Conservation (phyloP, 164 flowering plant genomes). For the Cinnamomum micranthum region DNA sequence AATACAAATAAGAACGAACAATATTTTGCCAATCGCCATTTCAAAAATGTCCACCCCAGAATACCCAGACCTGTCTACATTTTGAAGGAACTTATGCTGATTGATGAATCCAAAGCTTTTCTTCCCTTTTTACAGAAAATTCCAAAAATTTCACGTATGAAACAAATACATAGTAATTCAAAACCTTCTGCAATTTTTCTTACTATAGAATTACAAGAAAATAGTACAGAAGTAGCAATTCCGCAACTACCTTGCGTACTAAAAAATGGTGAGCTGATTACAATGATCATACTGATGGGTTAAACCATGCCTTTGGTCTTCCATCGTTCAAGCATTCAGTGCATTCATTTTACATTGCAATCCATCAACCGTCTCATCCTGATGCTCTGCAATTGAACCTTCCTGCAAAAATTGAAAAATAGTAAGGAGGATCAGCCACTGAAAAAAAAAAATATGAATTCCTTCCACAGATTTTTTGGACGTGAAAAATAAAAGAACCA, state of each 20-base stretch:
- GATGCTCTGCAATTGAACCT: constrained; percentile 6
- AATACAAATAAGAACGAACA: too few species aligned
- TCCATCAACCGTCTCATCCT: constrained; percentile 14
- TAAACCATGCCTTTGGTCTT: background rate
- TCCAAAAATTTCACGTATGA: background rate
- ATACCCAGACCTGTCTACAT: too few species aligned
- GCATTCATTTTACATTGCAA: constrained; percentile 6
- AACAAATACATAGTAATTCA: background rate
- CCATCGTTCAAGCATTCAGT: constrained; percentile 8
- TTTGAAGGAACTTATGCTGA: too few species aligned
- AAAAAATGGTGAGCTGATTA: too few species aligned
- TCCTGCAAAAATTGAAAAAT: constrained; percentile 6
- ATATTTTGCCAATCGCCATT: too few species aligned
- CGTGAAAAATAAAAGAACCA: too few species aligned
- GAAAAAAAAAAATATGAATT: background rate
- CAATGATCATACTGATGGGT: background rate
- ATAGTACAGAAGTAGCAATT: background rate
- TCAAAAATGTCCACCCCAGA: too few species aligned
- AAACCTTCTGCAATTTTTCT: background rate
- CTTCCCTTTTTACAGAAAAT: too few species aligned
- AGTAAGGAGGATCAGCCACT: background rate
- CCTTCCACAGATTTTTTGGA: too few species aligned
- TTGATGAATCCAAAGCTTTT: too few species aligned
- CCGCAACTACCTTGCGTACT: background rate
- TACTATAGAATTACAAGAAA: background rate